These are phyloP conservation scores for Basidioascus undulatus DNA, from an alignment of 768 basidiomycete species.

Conservation along the genomic window DNA sequence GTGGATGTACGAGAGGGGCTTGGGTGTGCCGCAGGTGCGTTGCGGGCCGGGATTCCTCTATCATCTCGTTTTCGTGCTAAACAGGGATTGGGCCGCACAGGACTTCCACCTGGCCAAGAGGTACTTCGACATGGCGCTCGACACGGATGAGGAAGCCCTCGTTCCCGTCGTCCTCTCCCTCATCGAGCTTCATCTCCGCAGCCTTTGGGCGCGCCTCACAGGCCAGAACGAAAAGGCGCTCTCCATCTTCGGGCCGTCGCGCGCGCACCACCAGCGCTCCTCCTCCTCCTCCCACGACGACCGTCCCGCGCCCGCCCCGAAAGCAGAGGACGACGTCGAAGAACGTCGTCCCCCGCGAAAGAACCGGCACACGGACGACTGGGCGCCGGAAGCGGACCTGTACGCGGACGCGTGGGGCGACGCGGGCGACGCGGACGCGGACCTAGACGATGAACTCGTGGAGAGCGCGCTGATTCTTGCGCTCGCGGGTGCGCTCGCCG, in stretches of 20 bases:
- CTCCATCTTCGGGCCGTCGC: constrained; percentile 1
- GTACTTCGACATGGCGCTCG: constrained; percentile 71
- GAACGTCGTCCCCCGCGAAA: too few species aligned
- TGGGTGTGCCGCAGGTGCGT: constrained; percentile 63
- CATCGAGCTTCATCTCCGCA: constrained; percentile 52
- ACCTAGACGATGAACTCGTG: background rate
- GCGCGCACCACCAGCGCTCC: background rate
- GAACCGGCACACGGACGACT: constrained; percentile 9
- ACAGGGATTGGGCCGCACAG: too few species aligned
- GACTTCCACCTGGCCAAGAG: constrained; percentile 94
- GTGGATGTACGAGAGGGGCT: constrained; percentile 97
- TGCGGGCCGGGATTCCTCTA: background rate
- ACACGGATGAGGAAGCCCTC: constrained; percentile 71
- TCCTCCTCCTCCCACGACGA: background rate
- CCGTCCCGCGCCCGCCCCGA: background rate
- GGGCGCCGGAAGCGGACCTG: constrained; percentile 8
- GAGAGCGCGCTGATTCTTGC: background rate
- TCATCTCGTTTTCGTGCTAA: too few species aligned
- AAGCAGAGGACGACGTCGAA: background rate
- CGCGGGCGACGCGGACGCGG: background rate
- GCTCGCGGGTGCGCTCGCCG: background rate
- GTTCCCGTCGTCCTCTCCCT: constrained; percentile 66
- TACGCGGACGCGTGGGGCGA: constrained; percentile 2
- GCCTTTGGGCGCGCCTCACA: constrained; percentile 55
- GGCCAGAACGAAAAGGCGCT: constrained; percentile 22